A percentile compares a stretch with the other conserved stretches of the same genome.
These are phyloP conservation scores for Cryptococcus sp. DNA, from an alignment of 1,284 basidiomycete species.

Conservation along the genomic window DNA sequence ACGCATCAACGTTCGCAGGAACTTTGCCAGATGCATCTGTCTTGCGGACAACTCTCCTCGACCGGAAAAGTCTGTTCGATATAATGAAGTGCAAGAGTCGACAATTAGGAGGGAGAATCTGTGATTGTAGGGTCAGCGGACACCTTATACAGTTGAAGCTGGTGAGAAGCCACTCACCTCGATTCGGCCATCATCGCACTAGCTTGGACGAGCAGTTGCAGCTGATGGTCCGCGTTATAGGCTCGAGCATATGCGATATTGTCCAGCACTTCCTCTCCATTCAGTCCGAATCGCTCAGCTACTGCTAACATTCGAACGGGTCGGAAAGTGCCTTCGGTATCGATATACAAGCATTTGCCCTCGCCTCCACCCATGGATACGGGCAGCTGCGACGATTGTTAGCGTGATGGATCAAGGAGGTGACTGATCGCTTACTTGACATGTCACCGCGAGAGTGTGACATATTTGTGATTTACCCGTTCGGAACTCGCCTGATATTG, in stretches of 20 bases:
- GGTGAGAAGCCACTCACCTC: constrained; percentile 60
- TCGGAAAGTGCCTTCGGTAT: constrained; percentile 98
- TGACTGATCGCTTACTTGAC: constrained; percentile 61
- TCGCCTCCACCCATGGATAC: constrained; percentile 98
- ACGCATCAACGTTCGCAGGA: constrained; percentile 87
- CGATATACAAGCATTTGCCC: constrained; percentile 98
- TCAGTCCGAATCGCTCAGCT: constrained; percentile 92
- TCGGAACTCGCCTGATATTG: constrained; percentile 71
- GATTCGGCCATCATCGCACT: constrained; percentile 97
- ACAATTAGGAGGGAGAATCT: constrained; percentile 97
- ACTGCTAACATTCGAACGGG: constrained; percentile 92
- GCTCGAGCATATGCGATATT: constrained; percentile 98
- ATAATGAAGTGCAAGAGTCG: constrained; percentile 94
- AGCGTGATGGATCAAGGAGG: constrained; percentile 6
- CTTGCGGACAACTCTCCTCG: constrained; percentile 93
- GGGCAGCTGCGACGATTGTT: constrained; percentile 62
- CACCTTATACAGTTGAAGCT: not conserved
- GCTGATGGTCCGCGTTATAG: constrained; percentile 98
- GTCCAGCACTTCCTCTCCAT: constrained; percentile 96
- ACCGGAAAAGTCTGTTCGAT: constrained; percentile 94
- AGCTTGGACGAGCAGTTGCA: constrained; percentile 84
- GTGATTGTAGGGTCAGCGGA: not conserved
- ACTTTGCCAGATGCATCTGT: constrained; percentile 97
- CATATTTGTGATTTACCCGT: constrained; percentile 99
- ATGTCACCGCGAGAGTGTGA: constrained; percentile 96